These are phyloP conservation scores for Blepharisma stoltei DNA, from an alignment of 73 alveolate genomes.

Conservation along the genomic window DNA sequence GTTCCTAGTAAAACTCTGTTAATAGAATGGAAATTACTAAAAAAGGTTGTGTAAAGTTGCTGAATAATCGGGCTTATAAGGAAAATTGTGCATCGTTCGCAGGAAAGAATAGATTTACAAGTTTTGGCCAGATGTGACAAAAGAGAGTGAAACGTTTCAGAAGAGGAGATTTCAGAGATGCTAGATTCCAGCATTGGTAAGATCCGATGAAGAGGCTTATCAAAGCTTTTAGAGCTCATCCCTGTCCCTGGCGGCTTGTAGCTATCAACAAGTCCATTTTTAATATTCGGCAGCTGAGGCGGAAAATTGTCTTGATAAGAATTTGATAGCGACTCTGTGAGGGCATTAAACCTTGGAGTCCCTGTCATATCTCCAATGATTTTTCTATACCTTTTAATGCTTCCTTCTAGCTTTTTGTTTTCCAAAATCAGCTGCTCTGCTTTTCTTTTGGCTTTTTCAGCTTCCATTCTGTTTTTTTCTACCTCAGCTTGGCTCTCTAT, in stretches of 20 bases:
- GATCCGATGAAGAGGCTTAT: background rate
- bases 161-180: background rate
- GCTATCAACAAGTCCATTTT: background rate
- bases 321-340: background rate
- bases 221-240: background rate
- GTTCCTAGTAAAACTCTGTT: constrained; percentile 5
- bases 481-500: background rate
- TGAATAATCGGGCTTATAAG: background rate
- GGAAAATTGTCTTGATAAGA: background rate
- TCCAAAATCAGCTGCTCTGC: background rate
- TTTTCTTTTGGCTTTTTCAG: background rate
- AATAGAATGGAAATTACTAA: background rate
- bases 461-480: constrained; percentile 24
- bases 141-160: background rate
- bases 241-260: background rate
- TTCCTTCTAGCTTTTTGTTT: constrained; percentile 19
- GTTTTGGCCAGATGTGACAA: background rate
- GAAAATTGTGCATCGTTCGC: background rate
- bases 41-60: background rate
- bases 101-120: background rate
- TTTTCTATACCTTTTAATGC: constrained; percentile 25
- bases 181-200: background rate
- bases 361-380: background rate
- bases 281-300: background rate
- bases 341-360: background rate